Percentiles rank a stretch among this genome's conserved stretches.
These are phyloP conservation scores for Volvox carteri DNA, from an alignment of 163 green algal genomes.

Conservation along the genomic window DNA sequence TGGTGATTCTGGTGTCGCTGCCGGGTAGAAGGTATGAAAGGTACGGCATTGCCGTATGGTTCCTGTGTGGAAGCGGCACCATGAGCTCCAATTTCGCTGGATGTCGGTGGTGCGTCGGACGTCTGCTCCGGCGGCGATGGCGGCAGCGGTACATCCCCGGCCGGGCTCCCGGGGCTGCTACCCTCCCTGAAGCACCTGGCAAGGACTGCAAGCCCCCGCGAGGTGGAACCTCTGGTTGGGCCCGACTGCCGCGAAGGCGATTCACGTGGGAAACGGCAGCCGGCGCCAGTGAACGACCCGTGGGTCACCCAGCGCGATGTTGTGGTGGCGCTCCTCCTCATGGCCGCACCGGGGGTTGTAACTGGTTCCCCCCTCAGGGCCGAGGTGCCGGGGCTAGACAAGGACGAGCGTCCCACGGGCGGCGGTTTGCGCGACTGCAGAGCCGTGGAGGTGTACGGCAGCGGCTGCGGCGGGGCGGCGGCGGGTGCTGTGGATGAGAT, in stretches of 20 bases:
- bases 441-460: neutral
- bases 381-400: too few relatives aligned
- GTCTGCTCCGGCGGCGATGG: neutral
- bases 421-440: neutral
- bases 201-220: neutral
- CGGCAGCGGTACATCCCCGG: neutral
- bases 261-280: neutral
- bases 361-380: too few relatives aligned
- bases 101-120: neutral
- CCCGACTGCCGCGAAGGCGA: neutral
- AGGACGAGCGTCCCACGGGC: too few relatives aligned
- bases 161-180: neutral
- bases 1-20: conserved; percentile 1
- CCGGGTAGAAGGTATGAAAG: conserved; percentile 13
- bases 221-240: neutral
- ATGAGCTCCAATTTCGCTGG: neutral
- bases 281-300: neutral
- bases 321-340: neutral
- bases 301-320: neutral
- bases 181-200: conserved; percentile 19
- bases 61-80: neutral
- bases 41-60: neutral
- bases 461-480: neutral
- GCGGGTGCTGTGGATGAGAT: neutral
- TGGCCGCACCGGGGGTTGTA: neutral